Base-by-base conservation (phyloP, 1,284 basidiomycete species). In the Cutaneotrichosporon cyanovorans region DNA sequence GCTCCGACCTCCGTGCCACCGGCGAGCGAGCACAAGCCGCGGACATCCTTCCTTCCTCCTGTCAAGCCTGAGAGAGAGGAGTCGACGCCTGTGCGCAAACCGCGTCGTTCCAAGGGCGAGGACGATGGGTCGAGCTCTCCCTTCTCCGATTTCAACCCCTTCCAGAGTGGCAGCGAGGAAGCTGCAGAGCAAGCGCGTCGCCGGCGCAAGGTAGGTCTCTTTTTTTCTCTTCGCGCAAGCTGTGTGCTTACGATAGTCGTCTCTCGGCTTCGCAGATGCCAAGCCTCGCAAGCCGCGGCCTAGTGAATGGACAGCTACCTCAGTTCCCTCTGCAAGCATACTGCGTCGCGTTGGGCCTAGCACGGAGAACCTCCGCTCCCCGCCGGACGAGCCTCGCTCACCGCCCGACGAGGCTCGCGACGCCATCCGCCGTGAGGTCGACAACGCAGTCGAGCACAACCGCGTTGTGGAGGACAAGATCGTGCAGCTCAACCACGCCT, bases 31-130 rank as follows among this genome's bases (percentile, higher is more conserved):
- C 46, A 42, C 38, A 46, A 44, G 19, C 39, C 50, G 10, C 42
- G 50, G 10, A 25, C 43, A 9, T 37, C 39, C 28, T 36, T 46
- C 25, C 20, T 37, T 35, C 43, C 48, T 7, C 21, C 35, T 0
- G 37, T 39, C 65, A 82, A 79, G 56, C 81, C 87, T 4, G 21
- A 22, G 37, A 81, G 65, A 28, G 25, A 28, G 80, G 80, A 54
- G 82, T 11, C 37, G 32, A 59, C 51, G 38, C 31, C 50, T 11
- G 40, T 34, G 36, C 43, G 37, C 34, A 45, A 49, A 45, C 46
- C 48, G 5, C 39, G 59, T 47, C 32, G 61, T 55, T 12, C 51
- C 46, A 37, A 47, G 48, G 14, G 38, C 20, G n/a, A 46, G 23
- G 65, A 64, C n/a, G n/a, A n/a, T 28, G 25, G 12, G 25, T 7